Conservation (phyloP, 768 basidiomycete species). For the Tylopilus rubrobrunneus region DNA sequence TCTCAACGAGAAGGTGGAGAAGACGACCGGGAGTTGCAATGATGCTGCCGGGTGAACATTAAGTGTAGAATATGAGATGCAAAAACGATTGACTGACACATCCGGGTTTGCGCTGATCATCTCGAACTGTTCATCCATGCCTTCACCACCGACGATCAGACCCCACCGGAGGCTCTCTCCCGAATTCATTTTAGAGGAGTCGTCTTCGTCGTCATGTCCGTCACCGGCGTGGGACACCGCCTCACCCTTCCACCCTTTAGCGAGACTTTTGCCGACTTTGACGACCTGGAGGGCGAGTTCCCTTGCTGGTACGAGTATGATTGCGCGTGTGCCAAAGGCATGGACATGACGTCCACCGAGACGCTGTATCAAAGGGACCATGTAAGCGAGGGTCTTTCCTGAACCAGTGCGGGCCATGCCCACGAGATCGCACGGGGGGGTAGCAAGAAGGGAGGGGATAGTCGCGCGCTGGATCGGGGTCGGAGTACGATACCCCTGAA, state of each 20-base stretch:
- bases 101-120: slow-evolving; percentile 94
- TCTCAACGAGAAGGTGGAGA: slow-evolving; percentile 94
- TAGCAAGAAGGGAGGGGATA: slow-evolving; percentile 79
- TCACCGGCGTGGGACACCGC: slow-evolving; percentile 74
- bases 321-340: slow-evolving; percentile 77
- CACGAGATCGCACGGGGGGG: slow-evolving; percentile 88
- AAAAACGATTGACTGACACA: slow-evolving; percentile 56
- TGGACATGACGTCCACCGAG: slow-evolving; percentile 78
- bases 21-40: slow-evolving; percentile 98
- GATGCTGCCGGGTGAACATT: slow-evolving; percentile 50
- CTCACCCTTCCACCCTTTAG: slow-evolving; percentile 68
- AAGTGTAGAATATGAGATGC: not conserved
- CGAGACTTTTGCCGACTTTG: slow-evolving; percentile 93
- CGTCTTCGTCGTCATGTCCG: slow-evolving; percentile 44
- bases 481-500: slow-evolving; percentile 92
- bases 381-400: slow-evolving; percentile 94
- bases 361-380: slow-evolving; percentile 87
- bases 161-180: slow-evolving; percentile 80
- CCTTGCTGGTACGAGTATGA: slow-evolving; percentile 88
- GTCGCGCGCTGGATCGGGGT: slow-evolving; percentile 94
- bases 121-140: slow-evolving; percentile 93
- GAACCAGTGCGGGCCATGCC: slow-evolving; percentile 99
- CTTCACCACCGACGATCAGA: slow-evolving; percentile 92
- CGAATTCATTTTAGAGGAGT: slow-evolving; percentile 44
- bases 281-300: slow-evolving; percentile 93